Base-by-base conservation (phyloP, 1,139 yeast genomes). In the Pichia terricola region DNA sequence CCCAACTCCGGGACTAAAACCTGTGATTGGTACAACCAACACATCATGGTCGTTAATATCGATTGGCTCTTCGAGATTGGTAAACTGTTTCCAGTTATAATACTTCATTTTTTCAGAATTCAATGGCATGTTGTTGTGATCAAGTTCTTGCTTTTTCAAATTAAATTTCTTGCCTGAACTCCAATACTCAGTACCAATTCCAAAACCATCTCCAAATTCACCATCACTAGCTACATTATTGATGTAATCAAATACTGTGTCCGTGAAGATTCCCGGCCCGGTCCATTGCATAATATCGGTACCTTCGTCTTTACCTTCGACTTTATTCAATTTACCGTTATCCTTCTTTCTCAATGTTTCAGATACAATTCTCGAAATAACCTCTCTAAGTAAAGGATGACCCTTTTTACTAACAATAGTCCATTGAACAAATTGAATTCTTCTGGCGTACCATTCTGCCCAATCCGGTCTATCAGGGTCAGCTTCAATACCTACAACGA, bases 371-470 rank as follows among this genome's bases (percentile, higher is more conserved):
- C 72, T 69, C 1, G 85, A 77, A 38, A 83, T 76, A 50, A 82
- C 64, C 57, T 82, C 88, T 46, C 86, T 67, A 34, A 83, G 62
- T 63, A 81, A 70, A 5, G 94, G 94, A 58, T 83, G 94, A 1
- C 91, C 91, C 32, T 69, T 73, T 50, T 73, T 81, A 32, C 53
- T 78, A 60, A 81, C 88, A 34, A 83, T 75, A 1, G 86, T 75
- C 88, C 91, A 83, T 57, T 82, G 88, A 53, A 88, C 82, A 58
- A 83, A 82, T 59, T 83, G 94, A 40, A 83, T 69, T 56, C 91
- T 67, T 55, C 91, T 70, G 2, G 86, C 80, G 54, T 79, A 82
- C 71, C 84, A 78, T 31, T 79, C 80, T 39, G 72, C 68, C 91
- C 91, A 82, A 57, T 81, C 87, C 1, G 79, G 77, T 32, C 77